Evolutionary conservation across 2,329 filamentous ascomycete species (phyloP).

Genomic region (Fusarium compactum): DNA sequence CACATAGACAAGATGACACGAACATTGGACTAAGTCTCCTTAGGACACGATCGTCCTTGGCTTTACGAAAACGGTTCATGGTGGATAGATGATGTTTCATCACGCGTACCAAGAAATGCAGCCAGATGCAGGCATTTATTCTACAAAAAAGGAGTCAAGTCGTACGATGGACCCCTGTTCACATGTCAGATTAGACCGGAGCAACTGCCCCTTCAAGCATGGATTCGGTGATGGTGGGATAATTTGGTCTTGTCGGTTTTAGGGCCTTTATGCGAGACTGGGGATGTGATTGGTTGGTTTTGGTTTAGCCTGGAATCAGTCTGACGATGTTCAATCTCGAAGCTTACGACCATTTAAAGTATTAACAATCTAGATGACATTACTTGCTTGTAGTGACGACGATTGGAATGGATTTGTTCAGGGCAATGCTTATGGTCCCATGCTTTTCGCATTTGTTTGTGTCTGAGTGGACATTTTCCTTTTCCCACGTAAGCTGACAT

Average conservation of each 20-base stretch:
- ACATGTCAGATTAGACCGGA: not conserved
- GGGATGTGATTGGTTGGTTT: not conserved
- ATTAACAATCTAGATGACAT: not conserved
- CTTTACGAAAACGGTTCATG: not conserved
- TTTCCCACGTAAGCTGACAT: not conserved
- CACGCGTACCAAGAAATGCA: not conserved
- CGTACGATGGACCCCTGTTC: not conserved
- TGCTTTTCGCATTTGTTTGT: no score
- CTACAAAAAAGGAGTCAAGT: not conserved
- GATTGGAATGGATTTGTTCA: not conserved
- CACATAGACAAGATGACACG: not conserved
- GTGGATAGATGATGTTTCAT: not conserved
- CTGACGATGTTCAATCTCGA: not conserved
- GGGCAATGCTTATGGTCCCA: no score
- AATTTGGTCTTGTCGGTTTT: not conserved
- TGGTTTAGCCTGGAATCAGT: not conserved
- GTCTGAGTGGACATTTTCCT: no score
- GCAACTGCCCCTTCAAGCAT: not conserved
- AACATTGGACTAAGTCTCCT: slow-evolving; percentile 28
- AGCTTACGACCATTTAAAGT: not conserved
- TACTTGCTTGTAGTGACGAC: rapidly evolving
- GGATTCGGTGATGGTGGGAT: not conserved
- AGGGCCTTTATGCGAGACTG: not conserved
- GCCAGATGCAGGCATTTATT: not conserved
- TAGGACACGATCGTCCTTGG: not conserved